These are phyloP conservation scores for Fonsecaea erecta DNA, from an alignment of 2,329 filamentous ascomycete species.

Conservation along the genomic window DNA sequence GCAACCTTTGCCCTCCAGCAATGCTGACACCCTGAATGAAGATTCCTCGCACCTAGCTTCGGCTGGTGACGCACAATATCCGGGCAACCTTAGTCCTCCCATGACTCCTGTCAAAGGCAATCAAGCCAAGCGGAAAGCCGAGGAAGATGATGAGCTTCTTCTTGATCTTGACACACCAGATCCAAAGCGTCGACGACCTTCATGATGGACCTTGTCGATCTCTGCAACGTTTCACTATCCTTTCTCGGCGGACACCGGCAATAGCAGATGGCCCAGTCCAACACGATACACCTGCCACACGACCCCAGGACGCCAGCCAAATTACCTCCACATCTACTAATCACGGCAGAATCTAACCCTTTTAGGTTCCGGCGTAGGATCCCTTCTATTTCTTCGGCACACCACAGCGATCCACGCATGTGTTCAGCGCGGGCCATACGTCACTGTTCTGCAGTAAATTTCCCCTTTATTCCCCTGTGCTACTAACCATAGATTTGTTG, in stretches of 20 bases:
- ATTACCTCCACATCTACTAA: constrained; percentile 13
- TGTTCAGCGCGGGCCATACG: not conserved
- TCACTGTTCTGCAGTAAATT: not conserved
- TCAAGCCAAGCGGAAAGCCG: constrained; percentile 35
- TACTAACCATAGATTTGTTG: constrained; percentile 27
- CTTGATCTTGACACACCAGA: constrained; percentile 36
- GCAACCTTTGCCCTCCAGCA: not conserved
- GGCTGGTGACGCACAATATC: not conserved
- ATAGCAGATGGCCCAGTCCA: not conserved
- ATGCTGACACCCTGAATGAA: not conserved
- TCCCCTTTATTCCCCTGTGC: constrained; percentile 24
- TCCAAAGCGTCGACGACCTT: constrained; percentile 35
- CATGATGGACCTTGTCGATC: constrained; percentile 7
- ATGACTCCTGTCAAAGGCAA: constrained; percentile 27
- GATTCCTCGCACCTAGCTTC: constrained; percentile 5
- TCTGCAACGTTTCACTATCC: not conserved
- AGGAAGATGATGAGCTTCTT: constrained; percentile 35
- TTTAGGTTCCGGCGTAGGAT: constrained; percentile 11
- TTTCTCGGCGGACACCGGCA: not conserved
- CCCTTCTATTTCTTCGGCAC: not conserved
- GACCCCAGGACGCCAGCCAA: not conserved
- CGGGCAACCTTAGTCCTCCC: constrained; percentile 22
- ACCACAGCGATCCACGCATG: not conserved
- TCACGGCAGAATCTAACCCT: constrained; percentile 15
- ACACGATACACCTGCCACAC: not conserved